These are phyloP conservation scores for Skeletonema grethae DNA, from an alignment of 108 stramenopile genomes.

Conservation along the genomic window DNA sequence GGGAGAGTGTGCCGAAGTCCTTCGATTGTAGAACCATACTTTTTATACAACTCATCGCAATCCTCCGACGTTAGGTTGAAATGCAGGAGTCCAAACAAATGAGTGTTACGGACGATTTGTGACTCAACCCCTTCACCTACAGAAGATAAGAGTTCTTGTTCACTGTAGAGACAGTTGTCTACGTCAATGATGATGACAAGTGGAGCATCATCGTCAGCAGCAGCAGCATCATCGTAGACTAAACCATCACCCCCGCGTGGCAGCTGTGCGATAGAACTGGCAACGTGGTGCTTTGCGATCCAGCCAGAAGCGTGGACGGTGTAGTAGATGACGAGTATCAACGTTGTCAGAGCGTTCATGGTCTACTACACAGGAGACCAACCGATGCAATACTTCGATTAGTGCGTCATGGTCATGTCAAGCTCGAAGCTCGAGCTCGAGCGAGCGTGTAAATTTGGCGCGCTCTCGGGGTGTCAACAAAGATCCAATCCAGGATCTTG, in stretches of 20 bases:
- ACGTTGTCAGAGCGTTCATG: neutral
- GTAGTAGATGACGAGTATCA: neutral
- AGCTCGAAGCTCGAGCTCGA: too few relatives aligned
- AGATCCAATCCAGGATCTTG: too few relatives aligned
- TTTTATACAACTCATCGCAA: slow-evolving; percentile 65
- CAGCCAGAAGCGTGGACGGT: neutral
- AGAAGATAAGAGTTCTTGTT: slow-evolving; percentile 32
- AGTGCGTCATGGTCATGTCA: too few relatives aligned
- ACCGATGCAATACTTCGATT: too few relatives aligned
- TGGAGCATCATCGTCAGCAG: slow-evolving; percentile 8
- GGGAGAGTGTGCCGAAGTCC: slow-evolving; percentile 64
- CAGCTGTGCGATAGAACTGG: neutral
- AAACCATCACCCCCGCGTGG: neutral
- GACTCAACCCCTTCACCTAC: slow-evolving; percentile 60
- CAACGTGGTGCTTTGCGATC: neutral
- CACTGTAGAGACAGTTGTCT: slow-evolving; percentile 84
- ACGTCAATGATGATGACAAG: slow-evolving; percentile 63
- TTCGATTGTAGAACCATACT: slow-evolving; percentile 84
- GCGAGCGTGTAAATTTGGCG: too few relatives aligned
- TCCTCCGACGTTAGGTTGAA: slow-evolving; percentile 57
- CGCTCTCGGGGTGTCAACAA: too few relatives aligned
- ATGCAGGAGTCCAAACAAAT: slow-evolving; percentile 55
- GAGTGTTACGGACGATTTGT: slow-evolving; percentile 77
- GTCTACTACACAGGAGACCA: too few relatives aligned
- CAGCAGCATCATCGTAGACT: neutral